These are phyloP conservation scores for Croton setiger DNA, from an alignment of 441 rosid genomes.

Conservation along the genomic window DNA sequence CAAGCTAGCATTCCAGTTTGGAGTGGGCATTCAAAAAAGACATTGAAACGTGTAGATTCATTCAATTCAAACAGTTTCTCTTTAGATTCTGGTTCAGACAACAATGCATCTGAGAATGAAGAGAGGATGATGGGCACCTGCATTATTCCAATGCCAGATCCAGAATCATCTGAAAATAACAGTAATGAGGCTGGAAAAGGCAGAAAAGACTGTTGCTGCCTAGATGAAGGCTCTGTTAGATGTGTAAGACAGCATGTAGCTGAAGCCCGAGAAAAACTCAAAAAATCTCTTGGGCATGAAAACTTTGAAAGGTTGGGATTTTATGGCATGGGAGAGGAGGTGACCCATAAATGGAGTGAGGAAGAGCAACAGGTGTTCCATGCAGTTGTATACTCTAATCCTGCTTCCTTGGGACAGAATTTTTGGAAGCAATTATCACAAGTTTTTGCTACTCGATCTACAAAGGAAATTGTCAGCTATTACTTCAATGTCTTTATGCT, in stretches of 20 bases:
- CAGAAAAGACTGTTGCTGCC: slow-evolving; percentile 34
- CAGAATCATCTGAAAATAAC: slow-evolving; percentile 13
- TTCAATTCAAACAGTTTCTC: slow-evolving; percentile 8
- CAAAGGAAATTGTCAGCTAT: slow-evolving; percentile 45
- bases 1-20: slow-evolving; percentile 62
- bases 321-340: slow-evolving; percentile 50
- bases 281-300: slow-evolving; percentile 37
- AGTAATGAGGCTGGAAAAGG: slow-evolving; percentile 30
- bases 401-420: slow-evolving; percentile 38
- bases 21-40: slow-evolving; percentile 5
- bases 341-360: slow-evolving; percentile 41
- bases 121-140: slow-evolving; percentile 36
- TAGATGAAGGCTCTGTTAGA: slow-evolving; percentile 43
- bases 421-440: slow-evolving; percentile 47
- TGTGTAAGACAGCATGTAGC: slow-evolving; percentile 45
- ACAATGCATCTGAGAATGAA: slow-evolving; percentile 15
- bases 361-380: slow-evolving; percentile 42
- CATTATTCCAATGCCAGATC: slow-evolving; percentile 39
- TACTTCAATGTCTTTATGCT: slow-evolving; percentile 58
- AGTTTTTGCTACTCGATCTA: slow-evolving; percentile 40
- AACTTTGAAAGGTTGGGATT: slow-evolving; percentile 39
- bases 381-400: slow-evolving; percentile 42
- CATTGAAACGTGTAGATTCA: slow-evolving; percentile 18
- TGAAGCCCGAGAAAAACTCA: slow-evolving; percentile 36
- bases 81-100: slow-evolving; percentile 10